Conservation (phyloP, 2,329 filamentous ascomycete species). For the Neodidymelliopsis sp. region DNA sequence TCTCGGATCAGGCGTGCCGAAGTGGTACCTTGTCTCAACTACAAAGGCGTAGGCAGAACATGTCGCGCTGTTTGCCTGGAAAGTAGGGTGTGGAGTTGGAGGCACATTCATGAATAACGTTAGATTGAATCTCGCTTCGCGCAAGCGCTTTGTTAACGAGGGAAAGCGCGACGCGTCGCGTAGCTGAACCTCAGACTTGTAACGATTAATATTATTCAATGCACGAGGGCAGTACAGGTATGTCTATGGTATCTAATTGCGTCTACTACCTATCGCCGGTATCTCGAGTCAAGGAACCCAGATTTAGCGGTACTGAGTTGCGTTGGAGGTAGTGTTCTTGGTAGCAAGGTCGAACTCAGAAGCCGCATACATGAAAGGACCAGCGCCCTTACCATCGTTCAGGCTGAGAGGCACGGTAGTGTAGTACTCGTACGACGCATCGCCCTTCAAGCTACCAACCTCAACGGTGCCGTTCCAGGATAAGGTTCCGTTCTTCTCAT, state of each 20-base stretch:
- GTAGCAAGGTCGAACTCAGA: constrained; percentile 38
- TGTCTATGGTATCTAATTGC: not conserved
- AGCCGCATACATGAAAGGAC: constrained; percentile 51
- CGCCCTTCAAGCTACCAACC: constrained; percentile 60
- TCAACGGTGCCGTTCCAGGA: constrained; percentile 61
- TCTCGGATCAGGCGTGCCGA: constrained; percentile 15
- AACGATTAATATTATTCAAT: too few species aligned
- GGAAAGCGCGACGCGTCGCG: constrained; percentile 3
- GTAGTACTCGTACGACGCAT: constrained; percentile 59
- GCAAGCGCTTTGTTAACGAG: constrained; percentile 1
- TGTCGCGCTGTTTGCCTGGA: not conserved
- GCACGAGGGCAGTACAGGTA: too few species aligned
- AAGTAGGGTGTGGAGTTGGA: not conserved
- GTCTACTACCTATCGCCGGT: not conserved
- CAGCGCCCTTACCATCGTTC: constrained; percentile 53
- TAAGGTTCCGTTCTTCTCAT: constrained; percentile 56
- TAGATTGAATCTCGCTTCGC: constrained; percentile 8
- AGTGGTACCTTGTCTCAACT: constrained; percentile 10
- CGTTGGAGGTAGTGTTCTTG: constrained; percentile 7
- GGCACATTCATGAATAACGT: constrained; percentile 1
- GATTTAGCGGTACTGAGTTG: not conserved
- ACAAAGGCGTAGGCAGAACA: not conserved
- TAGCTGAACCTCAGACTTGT: too few species aligned
- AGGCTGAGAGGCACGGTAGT: constrained; percentile 42
- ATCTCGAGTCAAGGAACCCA: not conserved